Evolutionary conservation across 1,284 basidiomycete genomes (phyloP), one percentile per base, ranked within the genome.

Genomic region (Sanghuangporus baumii): DNA sequence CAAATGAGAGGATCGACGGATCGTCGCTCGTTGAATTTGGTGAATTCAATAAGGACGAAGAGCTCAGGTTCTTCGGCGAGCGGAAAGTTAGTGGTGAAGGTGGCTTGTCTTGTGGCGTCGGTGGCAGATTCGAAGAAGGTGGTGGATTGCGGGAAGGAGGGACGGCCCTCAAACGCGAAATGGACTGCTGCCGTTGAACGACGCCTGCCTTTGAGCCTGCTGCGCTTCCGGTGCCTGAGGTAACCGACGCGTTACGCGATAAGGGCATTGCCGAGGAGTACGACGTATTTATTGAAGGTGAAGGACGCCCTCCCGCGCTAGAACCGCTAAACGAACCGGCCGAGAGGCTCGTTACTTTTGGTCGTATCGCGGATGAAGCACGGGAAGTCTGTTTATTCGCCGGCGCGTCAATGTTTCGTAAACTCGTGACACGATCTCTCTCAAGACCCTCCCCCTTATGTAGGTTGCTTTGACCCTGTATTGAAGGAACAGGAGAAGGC

Each of bases 101-200:
- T 9, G 60, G 52, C 11, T 46, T 61, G 7, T 36, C 55, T 37
- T 41, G 43, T 8, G 64, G 64, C 9, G 64, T 65, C 26, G 64
- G 64, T 16, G 64, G 64, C 1, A 65, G 52, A 31, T 52, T 43
- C 8, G 51, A 56, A n/a, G 41, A 23, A n/a, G 64, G 64, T 36
- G 64, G 60, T 23, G 64, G 64, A 37, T 57, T 60, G 26, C 60
- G 64, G 6, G 61, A 62, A 50, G 64, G 64, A 23, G 64, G 64
- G 8, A 65, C 56, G 8, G 64, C 31, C 11, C 64, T 57, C n/a
- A 65, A 36, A 9, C 64, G 64, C 11, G 61, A 48, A 4, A 51
- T 54, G n/a, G 64, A 65, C n/a, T 57, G 41, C 50, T 65, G 58
- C 12, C 61, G 60, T 16, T 52, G 56, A 26, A 65, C 52, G 16